Conservation (phyloP, 345 rosid species). For the Triadica sebifera region DNA sequence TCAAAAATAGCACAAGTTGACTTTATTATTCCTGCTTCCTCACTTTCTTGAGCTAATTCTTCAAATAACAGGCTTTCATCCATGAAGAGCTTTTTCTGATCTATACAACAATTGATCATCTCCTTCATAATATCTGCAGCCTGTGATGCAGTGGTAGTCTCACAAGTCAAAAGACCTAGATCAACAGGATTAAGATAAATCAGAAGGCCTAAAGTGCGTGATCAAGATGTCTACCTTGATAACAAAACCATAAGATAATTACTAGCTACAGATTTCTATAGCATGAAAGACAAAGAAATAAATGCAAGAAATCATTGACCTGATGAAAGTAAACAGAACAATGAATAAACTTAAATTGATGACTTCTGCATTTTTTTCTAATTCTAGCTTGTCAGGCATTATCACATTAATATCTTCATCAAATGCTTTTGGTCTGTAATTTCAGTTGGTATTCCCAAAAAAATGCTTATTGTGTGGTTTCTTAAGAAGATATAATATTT, state of each 20-base stretch:
- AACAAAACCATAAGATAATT: neutral
- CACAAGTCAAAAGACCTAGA: slow-evolving; percentile 65
- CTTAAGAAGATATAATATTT: neutral
- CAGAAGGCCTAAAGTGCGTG: slow-evolving; percentile 3
- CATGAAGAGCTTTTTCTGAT: slow-evolving; percentile 27
- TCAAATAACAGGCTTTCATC: slow-evolving; percentile 36
- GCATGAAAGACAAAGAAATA: neutral
- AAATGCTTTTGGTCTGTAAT: neutral
- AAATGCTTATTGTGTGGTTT: neutral
- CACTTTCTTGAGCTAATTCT: slow-evolving; percentile 35
- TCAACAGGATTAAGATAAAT: slow-evolving; percentile 9
- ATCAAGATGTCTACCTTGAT: slow-evolving; percentile 9
- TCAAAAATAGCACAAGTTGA: slow-evolving; percentile 55
- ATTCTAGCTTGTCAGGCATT: neutral
- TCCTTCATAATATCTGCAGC: slow-evolving; percentile 58
- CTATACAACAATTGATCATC: slow-evolving; percentile 48
- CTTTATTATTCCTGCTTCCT: slow-evolving; percentile 46
- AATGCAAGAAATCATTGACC: neutral
- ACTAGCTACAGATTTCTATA: neutral
- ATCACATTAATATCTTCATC: neutral
- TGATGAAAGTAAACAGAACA: neutral
- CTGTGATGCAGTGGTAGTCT: slow-evolving; percentile 50
- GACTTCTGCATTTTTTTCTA: neutral
- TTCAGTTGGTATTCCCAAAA: neutral
- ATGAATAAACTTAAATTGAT: neutral